Conservation (phyloP, 192 early-diverging fungal genomes). For the Coemansia sp. region DNA sequence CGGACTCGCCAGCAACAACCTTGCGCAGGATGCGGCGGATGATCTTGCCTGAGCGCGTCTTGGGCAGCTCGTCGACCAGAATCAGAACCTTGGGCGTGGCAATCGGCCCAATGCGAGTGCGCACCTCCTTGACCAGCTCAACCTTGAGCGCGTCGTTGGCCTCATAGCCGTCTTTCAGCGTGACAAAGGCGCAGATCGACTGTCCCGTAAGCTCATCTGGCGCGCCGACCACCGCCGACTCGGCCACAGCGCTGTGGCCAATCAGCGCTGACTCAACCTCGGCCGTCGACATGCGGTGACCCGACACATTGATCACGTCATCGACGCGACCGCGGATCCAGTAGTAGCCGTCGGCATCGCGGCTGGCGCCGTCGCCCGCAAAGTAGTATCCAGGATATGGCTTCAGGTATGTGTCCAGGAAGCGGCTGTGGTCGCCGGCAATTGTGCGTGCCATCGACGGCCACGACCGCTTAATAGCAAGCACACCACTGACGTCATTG, state of each 20-base stretch:
- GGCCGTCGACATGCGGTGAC: slow-evolving; percentile 90
- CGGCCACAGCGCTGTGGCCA: slow-evolving; percentile 75
- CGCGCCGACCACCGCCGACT: slow-evolving; percentile 88
- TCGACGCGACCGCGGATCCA: slow-evolving; percentile 92
- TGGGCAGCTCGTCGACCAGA: slow-evolving; percentile 85
- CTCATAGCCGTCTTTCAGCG: slow-evolving; percentile 68
- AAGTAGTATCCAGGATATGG: slow-evolving; percentile 94
- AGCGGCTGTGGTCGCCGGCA: slow-evolving; percentile 87
- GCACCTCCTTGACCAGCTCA: slow-evolving; percentile 74
- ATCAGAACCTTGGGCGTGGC: slow-evolving; percentile 87
- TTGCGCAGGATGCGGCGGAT: slow-evolving; percentile 95
- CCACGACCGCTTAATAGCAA: slow-evolving; percentile 84
- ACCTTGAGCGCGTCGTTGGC: slow-evolving; percentile 54
- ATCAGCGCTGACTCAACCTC: slow-evolving; percentile 93
- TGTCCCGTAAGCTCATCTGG: slow-evolving; percentile 89
- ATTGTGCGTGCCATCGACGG: slow-evolving; percentile 92
- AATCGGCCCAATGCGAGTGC: slow-evolving; percentile 89
- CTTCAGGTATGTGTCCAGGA: slow-evolving; percentile 89
- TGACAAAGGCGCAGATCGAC: slow-evolving; percentile 83
- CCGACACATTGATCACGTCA: slow-evolving; percentile 96
- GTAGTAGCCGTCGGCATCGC: slow-evolving; percentile 92
- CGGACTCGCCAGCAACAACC: slow-evolving; percentile 81
- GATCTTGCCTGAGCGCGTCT: slow-evolving; percentile 95
- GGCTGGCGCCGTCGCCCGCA: slow-evolving; percentile 89
- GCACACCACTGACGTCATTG: slow-evolving; percentile 87